Conservation (phyloP, 2,329 filamentous ascomycete genomes). For the Beauveria brongniartii region DNA sequence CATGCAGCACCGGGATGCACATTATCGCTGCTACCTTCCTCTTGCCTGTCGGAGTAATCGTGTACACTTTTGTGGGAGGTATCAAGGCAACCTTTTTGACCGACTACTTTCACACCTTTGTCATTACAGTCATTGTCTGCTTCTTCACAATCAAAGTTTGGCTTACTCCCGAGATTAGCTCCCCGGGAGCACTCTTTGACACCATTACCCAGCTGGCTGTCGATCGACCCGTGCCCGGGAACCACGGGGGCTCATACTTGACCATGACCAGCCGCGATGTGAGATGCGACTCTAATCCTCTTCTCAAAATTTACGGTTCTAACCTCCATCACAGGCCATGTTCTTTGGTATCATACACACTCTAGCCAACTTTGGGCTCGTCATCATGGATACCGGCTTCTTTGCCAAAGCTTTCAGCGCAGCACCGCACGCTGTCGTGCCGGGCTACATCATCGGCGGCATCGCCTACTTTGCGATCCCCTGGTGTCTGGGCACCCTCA, state of each 20-base stretch:
- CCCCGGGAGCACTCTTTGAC: slow-evolving; percentile 39
- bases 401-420: slow-evolving; percentile 46
- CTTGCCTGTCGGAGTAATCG: slow-evolving; percentile 28
- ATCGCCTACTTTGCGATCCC: slow-evolving; percentile 47
- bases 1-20: slow-evolving; percentile 37
- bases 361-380: slow-evolving; percentile 42
- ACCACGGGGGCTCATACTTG: slow-evolving; percentile 44
- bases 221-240: slow-evolving; percentile 40
- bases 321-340: slow-evolving; percentile 27
- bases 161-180: slow-evolving; percentile 37
- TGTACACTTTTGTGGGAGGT: slow-evolving; percentile 32
- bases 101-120: slow-evolving; percentile 46
- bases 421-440: slow-evolving; percentile 37
- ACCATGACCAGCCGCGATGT: slow-evolving; percentile 47
- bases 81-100: slow-evolving; percentile 37
- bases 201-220: slow-evolving; percentile 36
- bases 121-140: slow-evolving; percentile 44
- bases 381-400: slow-evolving; percentile 47
- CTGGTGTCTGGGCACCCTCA: slow-evolving; percentile 43
- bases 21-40: slow-evolving; percentile 42
- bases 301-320: not conserved
- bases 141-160: slow-evolving; percentile 40
- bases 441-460: slow-evolving; percentile 44
- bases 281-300: slow-evolving; percentile 5
- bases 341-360: slow-evolving; percentile 42